phyloP scores from a whole-genome alignment of 345 rosid species.

The Camelina sativa region DNA sequence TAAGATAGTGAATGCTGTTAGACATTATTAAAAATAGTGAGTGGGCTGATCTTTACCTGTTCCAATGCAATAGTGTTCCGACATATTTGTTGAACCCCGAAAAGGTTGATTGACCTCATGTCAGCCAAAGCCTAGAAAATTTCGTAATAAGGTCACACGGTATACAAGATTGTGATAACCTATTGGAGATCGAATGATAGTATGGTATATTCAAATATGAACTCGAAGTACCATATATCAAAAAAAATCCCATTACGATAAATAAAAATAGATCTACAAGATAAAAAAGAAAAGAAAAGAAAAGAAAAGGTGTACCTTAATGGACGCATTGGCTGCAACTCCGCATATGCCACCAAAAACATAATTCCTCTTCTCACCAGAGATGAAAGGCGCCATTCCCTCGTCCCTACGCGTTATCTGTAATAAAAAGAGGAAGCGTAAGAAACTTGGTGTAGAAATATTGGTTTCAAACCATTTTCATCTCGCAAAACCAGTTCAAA shows the following conservation, averaged over 20 bases:
- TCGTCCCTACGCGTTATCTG: conserved; percentile 97
- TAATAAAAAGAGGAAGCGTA: conserved; percentile 13
- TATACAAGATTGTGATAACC: conserved; percentile 18
- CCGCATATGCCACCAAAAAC: conserved; percentile 96
- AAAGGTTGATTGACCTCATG: conserved; percentile 84
- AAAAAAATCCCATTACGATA: conserved; percentile 9
- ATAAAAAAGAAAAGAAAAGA: too few species aligned
- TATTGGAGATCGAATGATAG: background rate
- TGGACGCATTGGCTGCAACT: conserved; percentile 80
- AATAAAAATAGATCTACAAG: conserved; percentile 3
- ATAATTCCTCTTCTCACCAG: conserved; percentile 72
- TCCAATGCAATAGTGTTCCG: conserved; percentile 95
- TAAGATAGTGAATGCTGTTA: background rate
- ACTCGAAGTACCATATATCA: background rate
- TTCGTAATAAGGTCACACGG: conserved; percentile 9
- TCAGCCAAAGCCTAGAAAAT: conserved; percentile 75
- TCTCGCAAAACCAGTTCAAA: conserved; percentile 32
- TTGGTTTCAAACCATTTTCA: conserved; percentile 14
- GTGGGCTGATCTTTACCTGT: conserved; percentile 61
- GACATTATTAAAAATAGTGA: background rate
- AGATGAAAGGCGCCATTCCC: conserved; percentile 88
- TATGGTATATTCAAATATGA: background rate
- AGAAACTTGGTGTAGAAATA: conserved; percentile 12
- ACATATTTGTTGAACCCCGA: conserved; percentile 99
- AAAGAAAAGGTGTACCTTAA: conserved; percentile 63